phyloP scores from a whole-genome alignment of 352 stramenopile species.

The Globisporangium middletonii region DNA sequence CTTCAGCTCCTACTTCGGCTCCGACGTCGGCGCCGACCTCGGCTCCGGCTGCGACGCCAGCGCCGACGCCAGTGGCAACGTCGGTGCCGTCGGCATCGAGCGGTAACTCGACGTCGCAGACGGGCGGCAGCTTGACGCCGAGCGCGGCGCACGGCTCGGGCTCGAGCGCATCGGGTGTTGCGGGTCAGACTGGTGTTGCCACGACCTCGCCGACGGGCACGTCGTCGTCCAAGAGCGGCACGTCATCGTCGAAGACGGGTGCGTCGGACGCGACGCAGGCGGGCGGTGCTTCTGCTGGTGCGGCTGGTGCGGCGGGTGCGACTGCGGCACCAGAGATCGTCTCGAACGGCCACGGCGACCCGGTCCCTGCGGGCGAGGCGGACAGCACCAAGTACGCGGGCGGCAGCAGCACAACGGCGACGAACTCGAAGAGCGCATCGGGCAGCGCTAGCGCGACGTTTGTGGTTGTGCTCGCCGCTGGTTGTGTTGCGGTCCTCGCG shows the following conservation, averaged over 20 bases:
- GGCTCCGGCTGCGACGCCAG: slow-evolving; percentile 3
- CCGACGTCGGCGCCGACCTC: slow-evolving; percentile 6
- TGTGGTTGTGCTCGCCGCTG: slow-evolving; percentile 6
- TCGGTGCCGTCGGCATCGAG: not conserved
- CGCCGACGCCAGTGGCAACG: slow-evolving; percentile 1
- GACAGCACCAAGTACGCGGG: slow-evolving; percentile 12
- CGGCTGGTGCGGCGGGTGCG: not conserved
- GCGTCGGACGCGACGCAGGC: not conserved
- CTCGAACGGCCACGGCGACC: slow-evolving; percentile 9
- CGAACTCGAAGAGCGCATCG: slow-evolving; percentile 20
- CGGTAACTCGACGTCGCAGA: not conserved
- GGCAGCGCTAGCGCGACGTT: slow-evolving; percentile 1
- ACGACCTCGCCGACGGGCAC: slow-evolving; percentile 9
- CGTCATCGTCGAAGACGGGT: not conserved
- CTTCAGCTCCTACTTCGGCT: slow-evolving; percentile 4
- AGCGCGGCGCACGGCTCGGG: slow-evolving; percentile 47
- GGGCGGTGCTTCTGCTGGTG: not conserved
- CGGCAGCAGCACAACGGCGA: slow-evolving; percentile 13
- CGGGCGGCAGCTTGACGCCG: slow-evolving; percentile 19
- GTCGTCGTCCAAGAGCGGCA: not conserved
- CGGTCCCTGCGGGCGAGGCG: slow-evolving; percentile 10
- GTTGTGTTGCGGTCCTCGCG: slow-evolving; percentile 36
- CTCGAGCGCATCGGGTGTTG: slow-evolving; percentile 21
- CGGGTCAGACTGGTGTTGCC: not conserved
- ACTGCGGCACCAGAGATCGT: not conserved